phyloP scores from a whole-genome alignment of 2,329 filamentous ascomycete genomes.

The Diaporthe velutina region DNA sequence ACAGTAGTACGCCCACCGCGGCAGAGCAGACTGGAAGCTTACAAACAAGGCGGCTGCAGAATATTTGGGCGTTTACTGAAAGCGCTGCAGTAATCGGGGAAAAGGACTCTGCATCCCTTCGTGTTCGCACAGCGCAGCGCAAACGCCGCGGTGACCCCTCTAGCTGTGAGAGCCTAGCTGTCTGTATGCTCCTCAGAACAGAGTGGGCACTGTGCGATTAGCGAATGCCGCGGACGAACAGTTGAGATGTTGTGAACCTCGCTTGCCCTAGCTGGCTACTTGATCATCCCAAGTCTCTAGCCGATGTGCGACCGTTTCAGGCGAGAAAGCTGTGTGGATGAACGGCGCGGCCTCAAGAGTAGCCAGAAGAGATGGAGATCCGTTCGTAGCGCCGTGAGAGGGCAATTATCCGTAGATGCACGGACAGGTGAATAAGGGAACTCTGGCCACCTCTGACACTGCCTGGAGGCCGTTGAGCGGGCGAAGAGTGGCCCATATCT shows the following conservation, averaged over 20 bases:
- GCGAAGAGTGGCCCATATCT: background rate
- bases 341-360: background rate
- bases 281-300: background rate
- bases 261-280: background rate
- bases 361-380: too few relatives aligned
- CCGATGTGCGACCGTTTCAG: conserved; percentile 2
- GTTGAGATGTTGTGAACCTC: background rate
- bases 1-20: background rate
- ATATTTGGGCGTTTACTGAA: background rate
- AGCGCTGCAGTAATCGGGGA: background rate
- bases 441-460: background rate
- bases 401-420: background rate
- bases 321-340: background rate
- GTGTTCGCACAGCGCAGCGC: background rate
- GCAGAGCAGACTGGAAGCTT: background rate
- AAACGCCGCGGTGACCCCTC: background rate
- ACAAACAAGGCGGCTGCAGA: background rate
- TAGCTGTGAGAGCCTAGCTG: background rate
- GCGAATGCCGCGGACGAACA: background rate
- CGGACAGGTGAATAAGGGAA: background rate
- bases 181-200: background rate
- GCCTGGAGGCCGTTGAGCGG: background rate
- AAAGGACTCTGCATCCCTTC: background rate
- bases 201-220: background rate
- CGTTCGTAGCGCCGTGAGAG: background rate